phyloP scores from a whole-genome alignment of 495 filamentous ascomycete genomes.

The Hyaloscypha variabilis region DNA sequence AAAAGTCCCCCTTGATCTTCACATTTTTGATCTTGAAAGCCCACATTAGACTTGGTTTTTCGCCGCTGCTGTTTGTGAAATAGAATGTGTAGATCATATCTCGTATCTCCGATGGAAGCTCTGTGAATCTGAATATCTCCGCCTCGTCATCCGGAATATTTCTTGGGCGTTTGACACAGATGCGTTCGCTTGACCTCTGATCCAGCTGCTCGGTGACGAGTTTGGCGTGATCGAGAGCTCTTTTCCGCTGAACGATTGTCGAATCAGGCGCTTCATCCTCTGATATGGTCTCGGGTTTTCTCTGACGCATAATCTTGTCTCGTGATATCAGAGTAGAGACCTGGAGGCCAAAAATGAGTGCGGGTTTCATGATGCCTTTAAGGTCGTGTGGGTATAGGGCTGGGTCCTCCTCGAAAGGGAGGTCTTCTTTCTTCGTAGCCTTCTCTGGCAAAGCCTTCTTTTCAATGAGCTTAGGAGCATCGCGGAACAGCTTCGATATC shows the following conservation, averaged over 20 bases:
- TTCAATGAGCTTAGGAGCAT: neutral
- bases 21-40: neutral
- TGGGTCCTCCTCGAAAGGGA: neutral
- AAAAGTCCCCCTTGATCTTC: neutral
- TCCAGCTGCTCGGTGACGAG: neutral
- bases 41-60: neutral
- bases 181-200: neutral
- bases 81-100: neutral
- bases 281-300: neutral
- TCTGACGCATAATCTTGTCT: neutral
- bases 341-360: neutral
- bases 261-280: neutral
- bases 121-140: neutral
- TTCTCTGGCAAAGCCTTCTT: neutral
- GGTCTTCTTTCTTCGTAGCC: neutral
- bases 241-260: neutral
- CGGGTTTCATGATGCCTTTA: neutral
- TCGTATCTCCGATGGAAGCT: neutral
- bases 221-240: neutral
- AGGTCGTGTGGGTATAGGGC: neutral
- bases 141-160: neutral
- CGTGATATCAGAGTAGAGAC: neutral
- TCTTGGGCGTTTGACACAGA: neutral
- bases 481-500: no score
- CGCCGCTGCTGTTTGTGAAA: neutral